Percentiles rank a stretch among this genome's conserved stretches.
These are phyloP conservation scores for Rhynchosporium agropyri DNA, from an alignment of 2,329 filamentous ascomycete genomes.

Conservation along the genomic window DNA sequence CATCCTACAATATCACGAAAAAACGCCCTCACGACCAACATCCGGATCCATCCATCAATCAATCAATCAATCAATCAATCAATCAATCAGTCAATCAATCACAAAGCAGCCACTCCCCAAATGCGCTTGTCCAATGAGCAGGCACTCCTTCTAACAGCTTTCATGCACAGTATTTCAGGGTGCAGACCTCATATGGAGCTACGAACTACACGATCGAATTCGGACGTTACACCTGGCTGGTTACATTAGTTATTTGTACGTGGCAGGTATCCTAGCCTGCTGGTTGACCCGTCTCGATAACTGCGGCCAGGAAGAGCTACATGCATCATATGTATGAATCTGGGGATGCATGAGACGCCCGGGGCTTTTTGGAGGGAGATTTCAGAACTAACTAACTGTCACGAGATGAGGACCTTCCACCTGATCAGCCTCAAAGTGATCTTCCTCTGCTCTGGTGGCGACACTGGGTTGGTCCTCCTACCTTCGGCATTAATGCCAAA, in stretches of 20 bases:
- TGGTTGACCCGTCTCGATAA: background rate
- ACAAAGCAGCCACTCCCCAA: background rate
- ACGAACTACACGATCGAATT: background rate
- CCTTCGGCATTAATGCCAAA: conserved; percentile 1
- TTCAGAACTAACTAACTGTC: background rate
- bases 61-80: no score
- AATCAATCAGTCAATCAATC: no score
- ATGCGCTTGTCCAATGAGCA: conserved; percentile 9
- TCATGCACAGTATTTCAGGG: conserved; percentile 15
- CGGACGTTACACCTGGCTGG: conserved; percentile 11
- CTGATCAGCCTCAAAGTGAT: background rate
- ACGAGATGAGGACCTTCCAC: conserved; percentile 2
- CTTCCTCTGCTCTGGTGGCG: background rate
- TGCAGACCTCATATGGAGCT: conserved; percentile 7
- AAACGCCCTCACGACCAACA: conserved; percentile 7
- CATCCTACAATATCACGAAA: conserved; percentile 14
- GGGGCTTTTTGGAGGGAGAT: background rate
- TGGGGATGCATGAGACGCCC: background rate
- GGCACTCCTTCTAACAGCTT: background rate
- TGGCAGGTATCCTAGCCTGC: conserved; percentile 5
- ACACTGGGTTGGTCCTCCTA: background rate
- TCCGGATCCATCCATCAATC: conserved; percentile 2
- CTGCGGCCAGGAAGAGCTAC: conserved; percentile 10
- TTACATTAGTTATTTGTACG: background rate
- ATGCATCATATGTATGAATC: conserved; percentile 6